Evolutionary conservation across 805 yeast species (phyloP).

Genomic region (Suhomyces canberraensis): DNA sequence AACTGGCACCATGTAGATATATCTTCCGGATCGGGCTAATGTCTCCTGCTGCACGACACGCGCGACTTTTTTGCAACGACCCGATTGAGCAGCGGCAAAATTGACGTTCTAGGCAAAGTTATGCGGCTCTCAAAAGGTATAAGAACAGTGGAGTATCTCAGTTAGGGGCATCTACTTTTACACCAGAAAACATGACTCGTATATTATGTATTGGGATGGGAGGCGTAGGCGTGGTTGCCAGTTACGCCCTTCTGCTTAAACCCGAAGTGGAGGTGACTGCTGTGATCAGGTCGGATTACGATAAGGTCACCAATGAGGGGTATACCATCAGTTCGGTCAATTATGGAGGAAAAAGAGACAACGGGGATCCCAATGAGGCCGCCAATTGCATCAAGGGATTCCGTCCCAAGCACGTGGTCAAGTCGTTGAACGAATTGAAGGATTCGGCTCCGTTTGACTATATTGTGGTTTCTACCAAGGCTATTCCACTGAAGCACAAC

Average conservation of each 20-base stretch:
- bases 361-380: conserved; percentile 13
- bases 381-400: conserved; percentile 17
- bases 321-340: conserved; percentile 29
- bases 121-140: background rate
- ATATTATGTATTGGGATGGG: conserved; percentile 84
- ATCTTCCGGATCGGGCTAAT: no score
- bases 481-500: conserved; percentile 24
- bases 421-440: conserved; percentile 18
- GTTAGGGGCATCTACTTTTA: background rate
- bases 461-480: conserved; percentile 33
- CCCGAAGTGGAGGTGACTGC: conserved; percentile 27
- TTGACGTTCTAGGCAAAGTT: background rate
- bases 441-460: conserved; percentile 26
- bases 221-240: conserved; percentile 81
- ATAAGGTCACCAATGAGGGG: conserved; percentile 24
- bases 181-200: conserved; percentile 10
- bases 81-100: conserved; percentile 1
- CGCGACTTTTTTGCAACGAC: conserved; percentile 18
- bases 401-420: conserved; percentile 26
- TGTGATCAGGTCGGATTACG: conserved; percentile 31
- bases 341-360: conserved; percentile 22
- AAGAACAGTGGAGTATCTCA: background rate
- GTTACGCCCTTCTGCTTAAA: conserved; percentile 42
- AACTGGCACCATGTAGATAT: background rate
- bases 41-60: no score